Base-by-base conservation (phyloP, 345 rosid genomes). In the Hibiscus tridactylites region DNA sequence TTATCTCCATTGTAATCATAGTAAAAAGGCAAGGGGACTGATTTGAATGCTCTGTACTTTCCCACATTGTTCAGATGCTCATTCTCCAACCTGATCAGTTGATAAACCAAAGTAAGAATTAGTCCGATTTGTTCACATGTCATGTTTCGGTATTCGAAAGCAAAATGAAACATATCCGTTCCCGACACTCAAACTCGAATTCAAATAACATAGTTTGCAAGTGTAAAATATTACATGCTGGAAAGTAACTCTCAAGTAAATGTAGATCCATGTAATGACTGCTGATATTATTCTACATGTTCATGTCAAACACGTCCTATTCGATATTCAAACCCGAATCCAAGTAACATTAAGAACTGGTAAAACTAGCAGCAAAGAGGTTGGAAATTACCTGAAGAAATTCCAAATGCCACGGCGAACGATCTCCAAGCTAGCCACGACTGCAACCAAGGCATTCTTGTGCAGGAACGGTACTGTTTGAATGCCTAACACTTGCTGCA, bases 41-140 rank as follows among this genome's bases (percentile, higher is more conserved):
- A 83, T 57, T 89, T 89, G 76, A 91, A 91, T 31, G 97, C 97
- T 64, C 95, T 79, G 72, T 71, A 91, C 74, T 89, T 89, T 33
- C 92, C 97, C 19, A 91, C 92, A 62, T 90, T 88, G 83, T 90
- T 88, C 72, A 92, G 73, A 83, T 92, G 97, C 76, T 92, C 96
- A 77, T 88, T 89, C 86, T 92, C 97, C 91, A 89, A 74, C 88
- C 97, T 91, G 76, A 19, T 66, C 56, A 68, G 15, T 47, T 56
- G 19, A 59, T 21, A 61, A 72, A 73, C 29, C 21, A 19, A 59
- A n/a, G 53, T 13, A 52, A 53, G 63, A n/a, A 50, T 5, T 7
- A 0, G 19, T 50, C 5, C 3, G 53, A 13, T 13, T 49, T 39
- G 44, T 39, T 39, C 44, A 39, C 7, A 39, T 39, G 44, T 9